A percentile compares a stretch with the other conserved stretches of the same genome.
Conservation (phyloP, 148 eudicot genomes). For the Talinum fruticosum region DNA sequence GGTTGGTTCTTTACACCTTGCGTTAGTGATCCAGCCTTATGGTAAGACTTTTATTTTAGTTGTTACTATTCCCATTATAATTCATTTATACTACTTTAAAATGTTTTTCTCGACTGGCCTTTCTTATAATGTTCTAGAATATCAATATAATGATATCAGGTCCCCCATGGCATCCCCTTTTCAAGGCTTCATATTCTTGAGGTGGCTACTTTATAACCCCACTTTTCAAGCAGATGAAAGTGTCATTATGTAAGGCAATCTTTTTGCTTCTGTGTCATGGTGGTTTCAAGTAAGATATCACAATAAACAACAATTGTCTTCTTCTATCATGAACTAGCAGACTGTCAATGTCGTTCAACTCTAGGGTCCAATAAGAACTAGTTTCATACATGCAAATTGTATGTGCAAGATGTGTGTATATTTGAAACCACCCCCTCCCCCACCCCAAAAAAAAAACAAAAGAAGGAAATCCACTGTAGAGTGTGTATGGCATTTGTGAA, state of each 20-base stretch:
- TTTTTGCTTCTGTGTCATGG: neutral
- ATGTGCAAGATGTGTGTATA: neutral
- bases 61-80: neutral
- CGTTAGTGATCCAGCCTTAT: constrained; percentile 69
- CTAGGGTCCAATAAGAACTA: neutral
- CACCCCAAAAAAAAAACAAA: neutral
- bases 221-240: neutral
- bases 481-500: no score
- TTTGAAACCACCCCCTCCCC: neutral
- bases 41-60: constrained; percentile 36
- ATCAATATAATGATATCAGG: neutral
- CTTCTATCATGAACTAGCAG: neutral
- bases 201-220: neutral
- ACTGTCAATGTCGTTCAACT: neutral
- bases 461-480: neutral
- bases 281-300: neutral
- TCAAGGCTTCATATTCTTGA: neutral
- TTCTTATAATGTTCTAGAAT: neutral
- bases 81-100: neutral
- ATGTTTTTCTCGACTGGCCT: neutral
- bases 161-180: neutral
- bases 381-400: neutral
- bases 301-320: neutral
- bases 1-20: constrained; percentile 95
- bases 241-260: neutral